These are phyloP conservation scores for Wakefieldia striispora DNA, from an alignment of 768 basidiomycete species.

Conservation along the genomic window DNA sequence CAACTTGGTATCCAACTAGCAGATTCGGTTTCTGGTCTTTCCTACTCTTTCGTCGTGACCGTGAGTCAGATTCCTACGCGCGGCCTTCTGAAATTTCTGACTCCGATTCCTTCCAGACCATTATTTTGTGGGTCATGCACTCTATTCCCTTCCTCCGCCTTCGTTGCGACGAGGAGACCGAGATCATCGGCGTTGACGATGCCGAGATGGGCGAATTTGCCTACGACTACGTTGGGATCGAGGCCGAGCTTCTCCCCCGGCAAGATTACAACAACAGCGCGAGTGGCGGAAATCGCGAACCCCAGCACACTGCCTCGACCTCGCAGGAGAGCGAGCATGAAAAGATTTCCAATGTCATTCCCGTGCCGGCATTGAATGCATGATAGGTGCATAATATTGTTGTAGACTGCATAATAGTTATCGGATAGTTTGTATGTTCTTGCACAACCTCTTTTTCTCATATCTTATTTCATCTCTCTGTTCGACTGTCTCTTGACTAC, in stretches of 20 bases:
- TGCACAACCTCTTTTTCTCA: no score
- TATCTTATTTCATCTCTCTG: background rate
- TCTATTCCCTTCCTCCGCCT: slow-evolving; percentile 77
- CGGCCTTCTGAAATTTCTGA: background rate
- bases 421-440: no score
- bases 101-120: slow-evolving; percentile 42
- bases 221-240: slow-evolving; percentile 82
- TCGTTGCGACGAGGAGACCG: slow-evolving; percentile 60
- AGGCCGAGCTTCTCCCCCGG: slow-evolving; percentile 42
- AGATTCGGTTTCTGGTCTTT: slow-evolving; percentile 61
- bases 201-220: slow-evolving; percentile 88
- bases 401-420: no score
- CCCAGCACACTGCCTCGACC: slow-evolving; percentile 26
- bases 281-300: slow-evolving; percentile 34
- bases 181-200: slow-evolving; percentile 87
- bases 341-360: slow-evolving; percentile 10
- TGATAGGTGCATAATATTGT: background rate
- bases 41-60: slow-evolving; percentile 75
- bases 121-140: slow-evolving; percentile 89
- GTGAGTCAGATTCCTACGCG: slow-evolving; percentile 38
- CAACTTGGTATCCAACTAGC: slow-evolving; percentile 89
- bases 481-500: no score
- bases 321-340: slow-evolving; percentile 30
- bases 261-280: slow-evolving; percentile 30
- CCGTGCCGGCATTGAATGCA: background rate